Evolutionary conservation across 345 rosid species (phyloP).

Genomic region (Populus euphratica): DNA sequence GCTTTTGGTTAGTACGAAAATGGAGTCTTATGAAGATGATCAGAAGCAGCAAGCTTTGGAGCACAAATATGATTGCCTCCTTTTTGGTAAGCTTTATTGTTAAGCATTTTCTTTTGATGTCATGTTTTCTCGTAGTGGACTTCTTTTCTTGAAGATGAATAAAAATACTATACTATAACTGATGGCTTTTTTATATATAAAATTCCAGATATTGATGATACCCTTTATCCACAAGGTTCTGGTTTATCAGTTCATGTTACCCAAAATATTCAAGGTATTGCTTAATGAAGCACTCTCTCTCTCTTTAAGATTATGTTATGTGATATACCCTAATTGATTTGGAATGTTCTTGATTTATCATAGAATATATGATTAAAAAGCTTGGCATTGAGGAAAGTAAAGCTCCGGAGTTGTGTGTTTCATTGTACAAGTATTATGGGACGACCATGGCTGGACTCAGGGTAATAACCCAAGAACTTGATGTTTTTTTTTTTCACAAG

Average conservation of each 20-base stretch:
- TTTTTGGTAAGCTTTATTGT: slow-evolving; percentile 22
- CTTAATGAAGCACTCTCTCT: too few species aligned
- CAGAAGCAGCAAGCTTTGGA: neutral
- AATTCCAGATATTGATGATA: slow-evolving; percentile 33
- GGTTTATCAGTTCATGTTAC: slow-evolving; percentile 19
- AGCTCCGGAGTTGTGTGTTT: slow-evolving; percentile 53
- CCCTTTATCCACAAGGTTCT: slow-evolving; percentile 25
- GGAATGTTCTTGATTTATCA: neutral
- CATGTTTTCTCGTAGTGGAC: neutral
- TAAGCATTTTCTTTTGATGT: neutral
- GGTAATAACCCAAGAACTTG: slow-evolving; percentile 34
- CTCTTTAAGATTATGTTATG: neutral
- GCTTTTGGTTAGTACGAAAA: neutral
- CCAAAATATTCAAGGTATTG: slow-evolving; percentile 27
- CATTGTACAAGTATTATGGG: slow-evolving; percentile 68
- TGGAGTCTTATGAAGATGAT: slow-evolving; percentile 18
- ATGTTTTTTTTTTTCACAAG: neutral
- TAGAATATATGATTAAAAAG: slow-evolving; percentile 79
- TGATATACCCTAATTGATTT: neutral
- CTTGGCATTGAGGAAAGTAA: slow-evolving; percentile 67
- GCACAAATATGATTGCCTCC: slow-evolving; percentile 25
- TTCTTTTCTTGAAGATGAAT: neutral
- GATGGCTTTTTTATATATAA: neutral
- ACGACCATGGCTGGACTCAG: slow-evolving; percentile 47
- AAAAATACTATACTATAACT: neutral